These are phyloP conservation scores for Ceratobasidium sp. DNA, from an alignment of 1,284 basidiomycete species.

Conservation along the genomic window DNA sequence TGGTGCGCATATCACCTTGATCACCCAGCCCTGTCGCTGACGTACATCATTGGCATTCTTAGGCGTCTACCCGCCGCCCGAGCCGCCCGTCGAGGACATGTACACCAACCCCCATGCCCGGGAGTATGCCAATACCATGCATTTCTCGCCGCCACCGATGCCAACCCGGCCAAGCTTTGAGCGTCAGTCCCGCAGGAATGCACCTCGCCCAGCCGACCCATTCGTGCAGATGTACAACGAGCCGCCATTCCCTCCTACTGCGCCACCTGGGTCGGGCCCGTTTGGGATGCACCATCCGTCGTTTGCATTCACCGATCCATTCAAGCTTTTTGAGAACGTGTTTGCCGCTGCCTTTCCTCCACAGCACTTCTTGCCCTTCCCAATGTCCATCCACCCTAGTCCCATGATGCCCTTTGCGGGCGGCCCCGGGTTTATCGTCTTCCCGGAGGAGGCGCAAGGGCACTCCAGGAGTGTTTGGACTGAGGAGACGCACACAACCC, in stretches of 20 bases:
- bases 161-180: constrained; percentile 25
- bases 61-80: constrained; percentile 40
- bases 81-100: constrained; percentile 22
- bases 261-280: constrained; percentile 34
- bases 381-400: constrained; percentile 23
- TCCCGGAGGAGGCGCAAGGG: constrained; percentile 17
- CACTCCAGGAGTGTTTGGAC: constrained; percentile 21
- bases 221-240: constrained; percentile 35
- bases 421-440: constrained; percentile 27
- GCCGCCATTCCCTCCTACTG: constrained; percentile 17
- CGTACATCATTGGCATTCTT: constrained; percentile 19
- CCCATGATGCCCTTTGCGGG: constrained; percentile 24
- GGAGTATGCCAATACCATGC: constrained; percentile 6
- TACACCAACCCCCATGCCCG: constrained; percentile 30
- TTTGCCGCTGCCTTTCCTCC: constrained; percentile 28
- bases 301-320: constrained; percentile 28
- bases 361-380: constrained; percentile 24
- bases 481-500: constrained; percentile 35
- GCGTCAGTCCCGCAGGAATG: constrained; percentile 34
- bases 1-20: constrained; percentile 52
- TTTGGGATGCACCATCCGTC: constrained; percentile 27
- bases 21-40: constrained; percentile 17
- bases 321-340: constrained; percentile 33
- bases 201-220: constrained; percentile 25
- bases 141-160: constrained; percentile 7